Evolutionary conservation across 1,284 basidiomycete species (phyloP), one percentile per base, ranked within the genome.

Genomic region (Cerrena zonata): DNA sequence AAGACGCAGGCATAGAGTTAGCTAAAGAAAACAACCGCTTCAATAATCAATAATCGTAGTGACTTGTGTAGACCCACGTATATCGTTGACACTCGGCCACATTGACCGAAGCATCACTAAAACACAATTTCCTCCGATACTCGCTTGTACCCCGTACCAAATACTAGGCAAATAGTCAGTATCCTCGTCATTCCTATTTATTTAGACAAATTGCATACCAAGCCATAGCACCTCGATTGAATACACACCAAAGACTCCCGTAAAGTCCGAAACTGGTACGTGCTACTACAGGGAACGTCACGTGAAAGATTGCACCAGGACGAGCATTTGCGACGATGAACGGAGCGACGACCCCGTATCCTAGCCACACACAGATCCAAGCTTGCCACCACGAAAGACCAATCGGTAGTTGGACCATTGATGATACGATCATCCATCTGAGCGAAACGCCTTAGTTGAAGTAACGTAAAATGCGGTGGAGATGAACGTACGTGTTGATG

Each of bases 321-420:
- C 88, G 78, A n/a, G 87, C 89, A 57, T 90, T 91, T 54, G 87
- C 67, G 23, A 86, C 85, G 52, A 93, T 78, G 66, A 94, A 84
- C 1, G 82, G 81, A 0, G 85, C 84, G 19, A 84, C 82, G 43
- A 86, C 62, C 0, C 75, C 73, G 63, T 91, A 93, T 1, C 89
- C 89, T 46, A 91, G 63, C 77, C 84, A 88, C 15, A 89, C 85
- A 59, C 83, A 81, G 37, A 88, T 73, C 85, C 84, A 88, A 11
- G 86, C 82, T 64, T 89, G 86, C 86, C 86, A 91, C 87, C 87
- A 91, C 0, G 80, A 84, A 22, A 91, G 73, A 2, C 86, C 86
- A 7, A 34, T 15, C 7, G 30, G 30, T 10, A 82, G 69, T 50
- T 82, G 78, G 40, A 86, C 80, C 85, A 90, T 88, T 4, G 84